Evolutionary conservation across 2,329 filamentous ascomycete species (phyloP).

Genomic region (Penicillium capsulatum): DNA sequence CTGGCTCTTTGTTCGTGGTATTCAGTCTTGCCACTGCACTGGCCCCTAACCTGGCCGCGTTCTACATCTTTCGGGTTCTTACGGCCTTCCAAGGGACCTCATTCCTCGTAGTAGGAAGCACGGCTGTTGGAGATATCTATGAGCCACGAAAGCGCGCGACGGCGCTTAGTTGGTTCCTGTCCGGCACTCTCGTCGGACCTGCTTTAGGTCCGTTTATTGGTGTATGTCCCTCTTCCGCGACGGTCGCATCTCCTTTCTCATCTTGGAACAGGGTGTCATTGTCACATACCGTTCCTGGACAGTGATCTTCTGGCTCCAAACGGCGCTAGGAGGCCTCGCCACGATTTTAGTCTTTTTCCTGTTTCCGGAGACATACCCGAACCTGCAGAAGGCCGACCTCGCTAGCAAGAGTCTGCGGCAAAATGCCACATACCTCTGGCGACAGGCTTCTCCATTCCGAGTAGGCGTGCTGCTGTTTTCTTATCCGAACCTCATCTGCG

Average conservation of each 20-base stretch:
- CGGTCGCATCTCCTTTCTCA: not conserved
- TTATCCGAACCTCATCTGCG: conserved; percentile 65
- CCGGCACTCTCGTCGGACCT: conserved; percentile 67
- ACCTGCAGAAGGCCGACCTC: conserved; percentile 60
- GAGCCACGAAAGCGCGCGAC: conserved; percentile 65
- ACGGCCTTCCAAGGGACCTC: conserved; percentile 72
- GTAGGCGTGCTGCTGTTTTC: conserved; percentile 59
- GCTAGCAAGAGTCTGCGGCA: conserved; percentile 49
- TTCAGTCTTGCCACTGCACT: conserved; percentile 70
- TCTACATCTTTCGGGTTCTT: conserved; percentile 69
- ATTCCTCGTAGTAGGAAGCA: conserved; percentile 67
- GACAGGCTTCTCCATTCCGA: conserved; percentile 63
- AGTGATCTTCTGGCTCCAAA: conserved; percentile 73
- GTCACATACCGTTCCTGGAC: conserved; percentile 71
- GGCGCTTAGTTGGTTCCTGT: conserved; percentile 69
- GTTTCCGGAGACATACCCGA: conserved; percentile 69
- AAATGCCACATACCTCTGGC: conserved; percentile 54
- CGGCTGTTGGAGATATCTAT: conserved; percentile 65
- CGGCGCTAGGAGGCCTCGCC: conserved; percentile 60
- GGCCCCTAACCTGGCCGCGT: conserved; percentile 64
- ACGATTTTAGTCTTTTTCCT: conserved; percentile 60
- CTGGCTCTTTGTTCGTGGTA: conserved; percentile 60
- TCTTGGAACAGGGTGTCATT: conserved; percentile 60
- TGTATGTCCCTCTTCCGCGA: conserved; percentile 18
- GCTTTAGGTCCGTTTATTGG: conserved; percentile 53